Conservation (phyloP, 495 filamentous ascomycete species). For the Cercophora scortea region DNA sequence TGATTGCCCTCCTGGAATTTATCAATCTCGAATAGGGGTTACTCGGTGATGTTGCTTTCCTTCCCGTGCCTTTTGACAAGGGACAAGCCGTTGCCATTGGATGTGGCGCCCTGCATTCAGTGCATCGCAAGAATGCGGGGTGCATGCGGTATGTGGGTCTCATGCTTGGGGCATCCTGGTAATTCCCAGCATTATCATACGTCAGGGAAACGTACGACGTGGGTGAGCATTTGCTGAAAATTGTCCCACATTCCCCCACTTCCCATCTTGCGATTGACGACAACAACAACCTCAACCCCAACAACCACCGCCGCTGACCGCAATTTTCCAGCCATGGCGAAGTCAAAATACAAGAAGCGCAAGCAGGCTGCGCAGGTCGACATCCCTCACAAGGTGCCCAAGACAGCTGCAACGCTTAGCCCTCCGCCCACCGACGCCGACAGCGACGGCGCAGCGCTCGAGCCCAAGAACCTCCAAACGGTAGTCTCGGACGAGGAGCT, state of each 20-base stretch:
- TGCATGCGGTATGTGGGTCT: too few species aligned
- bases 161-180: too few species aligned
- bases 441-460: conserved; percentile 1
- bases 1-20: too few species aligned
- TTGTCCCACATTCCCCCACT: not conserved
- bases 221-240: too few species aligned
- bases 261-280: not conserved
- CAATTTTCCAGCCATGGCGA: conserved; percentile 7
- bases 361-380: conserved; percentile 13
- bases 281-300: not conserved
- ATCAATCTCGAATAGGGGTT: too few species aligned
- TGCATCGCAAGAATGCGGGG: too few species aligned
- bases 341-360: conserved; percentile 19
- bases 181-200: too few species aligned
- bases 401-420: conserved; percentile 11
- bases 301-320: not conserved
- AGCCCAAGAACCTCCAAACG: conserved; percentile 25
- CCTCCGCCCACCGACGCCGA: conserved; percentile 25
- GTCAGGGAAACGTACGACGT: too few species aligned
- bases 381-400: conserved; percentile 20
- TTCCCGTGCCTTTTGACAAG: too few species aligned
- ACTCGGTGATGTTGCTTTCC: too few species aligned
- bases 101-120: too few species aligned
- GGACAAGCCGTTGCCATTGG: too few species aligned
- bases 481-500: conserved; percentile 36